Evolutionary conservation across 441 rosid genomes (phyloP), one percentile per base, ranked within the genome.

Genomic region (Metrosideros polymorpha): DNA sequence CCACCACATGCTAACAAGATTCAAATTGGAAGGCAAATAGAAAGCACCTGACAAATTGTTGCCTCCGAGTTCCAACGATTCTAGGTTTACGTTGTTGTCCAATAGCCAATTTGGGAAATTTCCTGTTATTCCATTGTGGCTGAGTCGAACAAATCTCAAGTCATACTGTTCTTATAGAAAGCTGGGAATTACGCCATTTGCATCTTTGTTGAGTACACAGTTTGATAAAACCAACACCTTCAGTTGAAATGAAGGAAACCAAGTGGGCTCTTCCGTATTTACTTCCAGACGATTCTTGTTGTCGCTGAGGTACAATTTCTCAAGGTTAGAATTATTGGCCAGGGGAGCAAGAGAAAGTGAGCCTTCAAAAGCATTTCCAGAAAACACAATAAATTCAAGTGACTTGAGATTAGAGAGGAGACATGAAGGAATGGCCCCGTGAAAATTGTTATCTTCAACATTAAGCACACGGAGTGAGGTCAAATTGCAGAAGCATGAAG

Each of bases 1-100:
- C 0, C 0, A 3, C 1, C 3, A 3, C 27, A 66, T 19, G 45
- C 1, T 19, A 0, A 9, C 15, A 19, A 35, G 47, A 66, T 35
- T 66, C 2, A 66, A 19, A 35, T 35, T 0, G 14, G 8, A 35
- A 66, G 15, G n/a, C 47, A 35, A 35, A 0, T 9, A 14, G 19
- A 66, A 35, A 19, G 27, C 6, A 66, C 77, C 77, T 10, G 77
- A 66, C 14, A 66, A 35, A 22, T 35, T 66, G 47, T 66, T 66
- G 77, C 45, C 27, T 0, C 0, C 0, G 45, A 66, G 45, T 15
- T 4, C 24, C 1, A 61, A 6, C 0, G 3, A 6, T 15, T 7
- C 12, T 30, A 61, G 75, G 30, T 61, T 2, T 30, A 0, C 42
- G 17, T 61, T 61, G 19, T 30, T 61, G 24, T 30, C 42, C 75